Base-by-base conservation (phyloP, 2,329 filamentous ascomycete species). In the Fusarium dimerum region DNA sequence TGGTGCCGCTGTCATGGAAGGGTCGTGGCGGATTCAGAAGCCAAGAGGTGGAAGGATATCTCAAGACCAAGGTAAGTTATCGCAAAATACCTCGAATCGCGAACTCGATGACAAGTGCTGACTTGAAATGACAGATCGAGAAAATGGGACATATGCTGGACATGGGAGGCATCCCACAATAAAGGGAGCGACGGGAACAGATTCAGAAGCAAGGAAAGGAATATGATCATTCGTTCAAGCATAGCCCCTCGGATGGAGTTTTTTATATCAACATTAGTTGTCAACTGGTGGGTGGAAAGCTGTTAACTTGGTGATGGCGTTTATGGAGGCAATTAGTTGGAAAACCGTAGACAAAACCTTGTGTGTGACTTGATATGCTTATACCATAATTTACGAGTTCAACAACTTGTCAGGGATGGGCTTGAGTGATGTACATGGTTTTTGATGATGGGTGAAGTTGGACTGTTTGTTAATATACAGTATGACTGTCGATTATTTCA, bases 1-100 rank as follows among this genome's bases (percentile, higher is more conserved):
- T 99, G 94, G 87, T 99, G 52, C 94, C 94, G 3, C 70, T 97
- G 55, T 92, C 91, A 10, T 99, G 94, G 94, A 89, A 89, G 68
- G 90, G 89, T 2, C 84, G 86, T 62, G 87, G 87, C 40, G 94
- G 94, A 0, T 90, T 97, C 56, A 83, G 85, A 55, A 93, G 93
- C 66, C 82, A 86, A 48, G 94, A 99, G 74, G 89, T 97, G 43
- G 91, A 96, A 64, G 92, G 90, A 7, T 99, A 99, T 76, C 76
- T 99, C 57, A 90, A 88, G 71, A 97, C 94, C 3, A 99, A 99
- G 86, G 91, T 93, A 83, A 73, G 49, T 47, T 12, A 26, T 12
- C 6, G 42, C n/a, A 13, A 13, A 12, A 12, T 26, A 16, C 5
- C 10, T 5, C n/a, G 6, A 8, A 18, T 13, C 4, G 17, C 9